Evolutionary conservation across 2,329 filamentous ascomycete species (phyloP).

Genomic region (Colletotrichum brevisporum): DNA sequence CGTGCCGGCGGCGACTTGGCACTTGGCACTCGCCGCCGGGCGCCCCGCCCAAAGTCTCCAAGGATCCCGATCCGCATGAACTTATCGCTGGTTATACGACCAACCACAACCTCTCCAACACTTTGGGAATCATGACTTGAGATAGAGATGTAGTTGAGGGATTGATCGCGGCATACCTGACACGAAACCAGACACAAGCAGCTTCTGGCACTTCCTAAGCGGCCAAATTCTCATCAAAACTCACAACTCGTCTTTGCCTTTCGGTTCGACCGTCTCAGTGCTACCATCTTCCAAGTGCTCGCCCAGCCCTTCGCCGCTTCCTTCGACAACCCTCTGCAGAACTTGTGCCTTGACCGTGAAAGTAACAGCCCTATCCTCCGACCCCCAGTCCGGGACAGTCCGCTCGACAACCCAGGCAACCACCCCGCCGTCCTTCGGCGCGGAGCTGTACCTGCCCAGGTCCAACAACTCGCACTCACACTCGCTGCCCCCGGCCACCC

Average conservation of each 20-base stretch:
- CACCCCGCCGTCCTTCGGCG: conserved; percentile 46
- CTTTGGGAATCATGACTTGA: neutral
- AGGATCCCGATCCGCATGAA: neutral
- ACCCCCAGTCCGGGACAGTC: conserved; percentile 45
- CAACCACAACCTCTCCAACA: neutral
- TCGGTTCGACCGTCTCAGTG: neutral
- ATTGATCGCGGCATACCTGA: too few relatives aligned
- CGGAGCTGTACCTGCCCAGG: conserved; percentile 47
- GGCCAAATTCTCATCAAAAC: too few relatives aligned
- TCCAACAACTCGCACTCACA: conserved; percentile 58
- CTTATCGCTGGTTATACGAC: neutral
- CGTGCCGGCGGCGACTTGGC: conserved; percentile 8
- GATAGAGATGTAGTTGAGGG: too few relatives aligned
- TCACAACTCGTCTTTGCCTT: neutral
- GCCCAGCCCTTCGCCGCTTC: conserved; percentile 41
- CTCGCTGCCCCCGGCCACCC: conserved; percentile 58
- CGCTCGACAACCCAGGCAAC: conserved; percentile 48
- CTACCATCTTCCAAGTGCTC: neutral
- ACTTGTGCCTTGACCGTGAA: conserved; percentile 48
- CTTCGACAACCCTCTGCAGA: conserved; percentile 46
- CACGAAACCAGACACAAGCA: too few relatives aligned
- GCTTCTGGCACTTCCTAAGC: too few relatives aligned
- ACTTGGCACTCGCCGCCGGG: conserved; percentile 4
- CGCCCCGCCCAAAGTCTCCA: neutral
- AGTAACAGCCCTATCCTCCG: conserved; percentile 44